Conservation (phyloP, 345 rosid species). For the Brassica incana region DNA sequence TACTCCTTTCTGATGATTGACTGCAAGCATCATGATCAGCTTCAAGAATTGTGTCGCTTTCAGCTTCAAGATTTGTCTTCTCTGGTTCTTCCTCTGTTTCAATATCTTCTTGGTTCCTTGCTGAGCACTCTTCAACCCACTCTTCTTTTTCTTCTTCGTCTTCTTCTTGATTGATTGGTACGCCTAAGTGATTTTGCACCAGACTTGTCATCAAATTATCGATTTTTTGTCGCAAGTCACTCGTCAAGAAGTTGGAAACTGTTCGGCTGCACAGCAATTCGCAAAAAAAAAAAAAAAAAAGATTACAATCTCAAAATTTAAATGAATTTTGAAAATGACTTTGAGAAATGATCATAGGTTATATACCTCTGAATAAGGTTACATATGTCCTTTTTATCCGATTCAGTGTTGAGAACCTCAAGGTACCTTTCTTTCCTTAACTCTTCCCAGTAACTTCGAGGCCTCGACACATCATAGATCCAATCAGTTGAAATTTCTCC, state of each 20-base stretch:
- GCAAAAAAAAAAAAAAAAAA: background rate
- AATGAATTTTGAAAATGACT: background rate
- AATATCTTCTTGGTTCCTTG: conserved; percentile 35
- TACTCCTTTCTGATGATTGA: conserved; percentile 45
- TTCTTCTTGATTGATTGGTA: conserved; percentile 28
- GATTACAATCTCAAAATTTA: background rate
- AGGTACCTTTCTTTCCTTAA: conserved; percentile 67
- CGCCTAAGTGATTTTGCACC: conserved; percentile 44
- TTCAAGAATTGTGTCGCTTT: conserved; percentile 45
- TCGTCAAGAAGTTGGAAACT: conserved; percentile 66
- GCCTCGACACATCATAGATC: conserved; percentile 74
- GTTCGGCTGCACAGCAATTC: conserved; percentile 51
- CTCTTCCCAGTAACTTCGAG: conserved; percentile 89
- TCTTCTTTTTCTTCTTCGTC: conserved; percentile 30
- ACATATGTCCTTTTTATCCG: conserved; percentile 63
- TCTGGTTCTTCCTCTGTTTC: conserved; percentile 38
- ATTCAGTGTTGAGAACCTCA: conserved; percentile 54
- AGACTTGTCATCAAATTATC: conserved; percentile 61
- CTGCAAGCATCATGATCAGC: conserved; percentile 41
- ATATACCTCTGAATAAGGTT: conserved; percentile 72
- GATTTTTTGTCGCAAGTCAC: conserved; percentile 72
- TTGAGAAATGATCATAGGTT: background rate
- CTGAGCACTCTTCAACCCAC: conserved; percentile 23
- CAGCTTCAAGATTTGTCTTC: conserved; percentile 43
- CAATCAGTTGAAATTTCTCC: conserved; percentile 51